Conservation (phyloP, 1,284 basidiomycete species). For the Ganoderma boninense region DNA sequence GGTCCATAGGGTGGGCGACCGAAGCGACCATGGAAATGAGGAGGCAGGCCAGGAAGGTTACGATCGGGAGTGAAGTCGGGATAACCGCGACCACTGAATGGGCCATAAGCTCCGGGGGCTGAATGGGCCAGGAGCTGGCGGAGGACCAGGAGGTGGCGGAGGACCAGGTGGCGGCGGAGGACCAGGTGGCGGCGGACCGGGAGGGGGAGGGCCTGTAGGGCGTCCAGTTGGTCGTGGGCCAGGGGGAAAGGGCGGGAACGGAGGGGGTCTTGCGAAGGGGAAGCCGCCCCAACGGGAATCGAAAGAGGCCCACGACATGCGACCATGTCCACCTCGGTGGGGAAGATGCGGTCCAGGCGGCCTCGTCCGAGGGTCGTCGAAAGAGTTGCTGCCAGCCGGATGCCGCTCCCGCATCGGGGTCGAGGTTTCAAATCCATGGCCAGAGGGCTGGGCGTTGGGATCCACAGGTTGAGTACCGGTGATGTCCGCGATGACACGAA, state of each 20-base stretch:
- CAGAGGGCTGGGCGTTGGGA: constrained; percentile 4
- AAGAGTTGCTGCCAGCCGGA: background rate
- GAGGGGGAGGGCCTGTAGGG: constrained; percentile 33
- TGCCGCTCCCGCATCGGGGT: constrained; percentile 29
- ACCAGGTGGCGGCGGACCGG: constrained; percentile 16
- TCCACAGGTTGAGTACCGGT: constrained; percentile 19
- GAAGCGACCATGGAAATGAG: constrained; percentile 20
- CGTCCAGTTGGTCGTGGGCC: constrained; percentile 29
- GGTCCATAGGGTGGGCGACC: constrained; percentile 15
- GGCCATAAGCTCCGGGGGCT: constrained; percentile 29
- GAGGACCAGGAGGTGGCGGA: constrained; percentile 22
- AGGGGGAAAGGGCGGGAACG: constrained; percentile 12
- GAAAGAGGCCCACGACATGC: constrained; percentile 25
- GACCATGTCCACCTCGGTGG: constrained; percentile 15
- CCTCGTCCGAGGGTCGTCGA: constrained; percentile 1
- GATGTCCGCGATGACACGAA: constrained; percentile 60
- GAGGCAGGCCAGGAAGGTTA: constrained; percentile 19
- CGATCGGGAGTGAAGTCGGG: constrained; percentile 6
- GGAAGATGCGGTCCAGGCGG: background rate
- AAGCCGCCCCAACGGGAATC: constrained; percentile 20
- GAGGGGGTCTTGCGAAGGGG: background rate
- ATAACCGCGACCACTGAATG: constrained; percentile 23
- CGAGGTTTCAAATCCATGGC: constrained; percentile 29
- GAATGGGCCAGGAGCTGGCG: constrained; percentile 33
- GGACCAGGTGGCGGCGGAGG: too few relatives aligned